phyloP scores from a whole-genome alignment of 257 asterid genomes.

The Sherardia arvensis region DNA sequence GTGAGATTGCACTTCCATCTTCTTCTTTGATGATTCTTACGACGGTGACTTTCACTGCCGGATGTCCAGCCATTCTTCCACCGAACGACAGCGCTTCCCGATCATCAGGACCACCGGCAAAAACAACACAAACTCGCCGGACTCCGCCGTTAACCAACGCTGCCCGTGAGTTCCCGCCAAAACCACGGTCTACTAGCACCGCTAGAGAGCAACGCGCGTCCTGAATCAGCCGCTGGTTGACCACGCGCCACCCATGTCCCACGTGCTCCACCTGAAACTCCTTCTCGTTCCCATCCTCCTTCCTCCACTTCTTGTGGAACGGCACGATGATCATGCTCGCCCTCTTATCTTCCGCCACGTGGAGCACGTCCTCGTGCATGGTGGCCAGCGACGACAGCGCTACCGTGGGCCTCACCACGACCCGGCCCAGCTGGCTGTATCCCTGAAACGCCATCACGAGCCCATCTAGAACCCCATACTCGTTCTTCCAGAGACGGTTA shows the following conservation, averaged over 20 bases:
- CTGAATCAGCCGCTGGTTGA: slow-evolving; percentile 23
- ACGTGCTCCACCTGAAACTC: slow-evolving; percentile 13
- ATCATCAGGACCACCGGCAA: slow-evolving; percentile 46
- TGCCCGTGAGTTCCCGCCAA: background rate
- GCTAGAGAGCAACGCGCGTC: slow-evolving; percentile 25
- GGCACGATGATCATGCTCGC: slow-evolving; percentile 20
- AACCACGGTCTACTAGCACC: slow-evolving; percentile 9
- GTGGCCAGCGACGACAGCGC: slow-evolving; percentile 22
- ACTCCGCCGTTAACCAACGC: background rate
- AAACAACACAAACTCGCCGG: background rate
- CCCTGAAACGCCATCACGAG: slow-evolving; percentile 16
- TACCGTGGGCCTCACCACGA: slow-evolving; percentile 17
- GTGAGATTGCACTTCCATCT: background rate
- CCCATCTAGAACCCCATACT: slow-evolving; percentile 15
- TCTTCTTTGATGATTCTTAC: slow-evolving; percentile 15
- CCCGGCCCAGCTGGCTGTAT: slow-evolving; percentile 11
- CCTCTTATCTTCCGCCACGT: slow-evolving; percentile 25
- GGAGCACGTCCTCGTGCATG: slow-evolving; percentile 34
- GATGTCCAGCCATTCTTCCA: slow-evolving; percentile 48
- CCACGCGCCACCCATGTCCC: slow-evolving; percentile 31
- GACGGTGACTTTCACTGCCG: slow-evolving; percentile 31
- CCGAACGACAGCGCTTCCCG: slow-evolving; percentile 36
- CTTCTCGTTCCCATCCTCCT: background rate
- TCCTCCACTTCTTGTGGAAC: slow-evolving; percentile 27
- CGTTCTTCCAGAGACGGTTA: slow-evolving; percentile 20